Conservation (phyloP, 148 eudicot species). For the Persicaria tinctoria region DNA sequence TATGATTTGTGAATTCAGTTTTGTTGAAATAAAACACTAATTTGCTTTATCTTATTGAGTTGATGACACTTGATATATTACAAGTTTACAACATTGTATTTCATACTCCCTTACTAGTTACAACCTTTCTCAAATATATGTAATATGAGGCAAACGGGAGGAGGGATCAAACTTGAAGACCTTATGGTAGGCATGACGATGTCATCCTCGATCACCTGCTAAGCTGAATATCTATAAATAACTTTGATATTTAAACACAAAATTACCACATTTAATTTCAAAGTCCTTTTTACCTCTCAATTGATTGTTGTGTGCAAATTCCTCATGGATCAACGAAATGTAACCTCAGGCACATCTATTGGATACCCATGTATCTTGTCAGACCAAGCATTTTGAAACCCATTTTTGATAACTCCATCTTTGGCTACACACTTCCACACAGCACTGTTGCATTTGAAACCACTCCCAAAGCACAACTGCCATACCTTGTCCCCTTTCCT, state of each 20-base stretch:
- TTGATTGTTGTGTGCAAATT: background rate
- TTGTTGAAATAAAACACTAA: no score
- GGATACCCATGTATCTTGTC: conserved; percentile 34
- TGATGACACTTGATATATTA: no score
- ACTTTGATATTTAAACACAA: background rate
- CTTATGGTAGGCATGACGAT: no score
- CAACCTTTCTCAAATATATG: background rate
- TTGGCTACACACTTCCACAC: conserved; percentile 37
- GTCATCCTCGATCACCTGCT: no score
- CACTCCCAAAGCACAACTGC: conserved; percentile 41
- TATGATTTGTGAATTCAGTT: no score
- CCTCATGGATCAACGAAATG: conserved; percentile 20
- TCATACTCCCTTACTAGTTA: background rate
- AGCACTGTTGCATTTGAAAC: conserved; percentile 47
- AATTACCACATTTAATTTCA: no score
- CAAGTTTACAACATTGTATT: background rate
- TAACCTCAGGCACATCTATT: conserved; percentile 31
- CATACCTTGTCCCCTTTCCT: conserved; percentile 34
- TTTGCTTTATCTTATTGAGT: no score
- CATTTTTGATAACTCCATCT: background rate
- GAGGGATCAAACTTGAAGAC: no score
- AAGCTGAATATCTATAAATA: no score
- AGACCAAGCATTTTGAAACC: conserved; percentile 29
- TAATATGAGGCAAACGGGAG: no score
- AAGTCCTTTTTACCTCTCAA: no score